Evolutionary conservation across 495 filamentous ascomycete species (phyloP), one percentile per base, ranked within the genome.

Genomic region (Lindgomyces ingoldianus): DNA sequence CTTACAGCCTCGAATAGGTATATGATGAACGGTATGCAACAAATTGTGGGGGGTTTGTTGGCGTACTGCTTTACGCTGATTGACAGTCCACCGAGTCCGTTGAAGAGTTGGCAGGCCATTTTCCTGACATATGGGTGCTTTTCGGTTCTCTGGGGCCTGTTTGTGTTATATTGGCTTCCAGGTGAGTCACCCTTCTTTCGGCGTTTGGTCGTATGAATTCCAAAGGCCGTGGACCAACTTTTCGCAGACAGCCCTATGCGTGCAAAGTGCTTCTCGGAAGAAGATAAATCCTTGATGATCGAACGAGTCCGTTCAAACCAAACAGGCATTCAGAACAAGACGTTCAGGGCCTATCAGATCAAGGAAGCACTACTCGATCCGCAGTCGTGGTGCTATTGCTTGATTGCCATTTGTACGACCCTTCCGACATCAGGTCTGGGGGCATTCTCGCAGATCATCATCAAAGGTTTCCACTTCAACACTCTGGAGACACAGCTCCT

Each of bases 311-410:
- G 68, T 9, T 60, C 55, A 1, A 72, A 73, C 66, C 70, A 73
- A 25, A 63, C 64, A 19, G 71, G 71, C 29, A 58, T 73, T 25
- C 62, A 70, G 41, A 73, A 73, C 57, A 73, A 61, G 29, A 64
- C 64, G 24, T 72, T 70, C 60, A 68, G 71, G 14, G 19, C 24
- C 14, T 54, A 62, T 4, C 87, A 89, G 70, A 76, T 88, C n/a
- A 68, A 66, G 4, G 87, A 89, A 62, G 83, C 84, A 6, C 77
- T 84, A 44, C 62, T 76, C 27, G 87, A 89, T 60, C 77, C 83
- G 45, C 89, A 89, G 69, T 73, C 85, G 10, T 88, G 85, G 75
- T 79, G 89, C 18, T 82, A 89, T 58, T 85, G 84, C 45, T 61
- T 83, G 21, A 78, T 88, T 66, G 86, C 85, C 64, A 78, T 84